Percentiles rank a stretch among this genome's conserved stretches.
Evolutionary conservation across 2,329 filamentous ascomycete genomes (phyloP).

Genomic region (Aspergillus alliaceus): DNA sequence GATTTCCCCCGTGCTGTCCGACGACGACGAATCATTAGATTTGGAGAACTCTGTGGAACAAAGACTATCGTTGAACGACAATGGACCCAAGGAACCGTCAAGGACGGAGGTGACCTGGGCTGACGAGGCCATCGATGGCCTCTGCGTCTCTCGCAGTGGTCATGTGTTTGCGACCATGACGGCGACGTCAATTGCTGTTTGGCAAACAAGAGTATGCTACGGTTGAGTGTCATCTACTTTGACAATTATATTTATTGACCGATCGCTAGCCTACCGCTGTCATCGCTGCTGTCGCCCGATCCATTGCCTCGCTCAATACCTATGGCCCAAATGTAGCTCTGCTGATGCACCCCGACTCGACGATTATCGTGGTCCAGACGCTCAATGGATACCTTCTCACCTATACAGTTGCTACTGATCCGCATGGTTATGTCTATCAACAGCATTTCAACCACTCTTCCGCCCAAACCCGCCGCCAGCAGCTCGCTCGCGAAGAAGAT

Average conservation of each 20-base stretch:
- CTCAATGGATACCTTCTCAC: constrained; percentile 85
- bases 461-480: constrained; percentile 47
- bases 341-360: constrained; percentile 84
- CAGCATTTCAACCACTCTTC: constrained; percentile 66
- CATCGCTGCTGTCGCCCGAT: constrained; percentile 81
- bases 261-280: constrained; percentile 75
- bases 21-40: constrained; percentile 23
- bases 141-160: constrained; percentile 75
- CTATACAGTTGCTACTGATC: constrained; percentile 85
- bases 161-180: constrained; percentile 88
- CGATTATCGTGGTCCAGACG: constrained; percentile 89
- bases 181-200: constrained; percentile 80
- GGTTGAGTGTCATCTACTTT: constrained; percentile 3
- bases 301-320: constrained; percentile 71
- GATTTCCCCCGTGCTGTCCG: constrained; percentile 30
- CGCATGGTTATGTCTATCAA: constrained; percentile 79
- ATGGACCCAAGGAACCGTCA: constrained; percentile 22
- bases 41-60: constrained; percentile 19
- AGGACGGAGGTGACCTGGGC: constrained; percentile 41
- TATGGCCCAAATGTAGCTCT: constrained; percentile 86
- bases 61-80: constrained; percentile 26
- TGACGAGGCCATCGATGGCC: constrained; percentile 68
- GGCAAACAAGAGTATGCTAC: constrained; percentile 81
- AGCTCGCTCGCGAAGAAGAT: constrained; percentile 65
- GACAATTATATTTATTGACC: constrained; percentile 28